These are phyloP conservation scores for Annulohypoxylon bovei DNA, from an alignment of 495 filamentous ascomycete genomes.

Conservation along the genomic window DNA sequence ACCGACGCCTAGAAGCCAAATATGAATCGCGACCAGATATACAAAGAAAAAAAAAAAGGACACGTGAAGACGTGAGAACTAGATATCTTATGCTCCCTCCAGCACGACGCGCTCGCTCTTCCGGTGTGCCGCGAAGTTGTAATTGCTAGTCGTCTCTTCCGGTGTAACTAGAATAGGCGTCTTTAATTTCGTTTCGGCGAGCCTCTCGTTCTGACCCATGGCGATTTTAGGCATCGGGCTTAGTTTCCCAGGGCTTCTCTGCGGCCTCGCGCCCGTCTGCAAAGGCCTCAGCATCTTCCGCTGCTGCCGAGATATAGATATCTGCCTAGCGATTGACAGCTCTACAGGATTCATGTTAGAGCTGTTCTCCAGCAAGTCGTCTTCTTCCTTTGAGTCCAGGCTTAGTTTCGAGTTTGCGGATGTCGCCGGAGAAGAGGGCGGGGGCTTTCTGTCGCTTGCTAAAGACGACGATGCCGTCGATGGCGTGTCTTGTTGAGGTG, in stretches of 20 bases:
- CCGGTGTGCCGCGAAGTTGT: constrained; percentile 44
- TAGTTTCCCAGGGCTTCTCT: constrained; percentile 3
- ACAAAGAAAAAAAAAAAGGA: constrained; percentile 8
- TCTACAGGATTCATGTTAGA: constrained; percentile 57
- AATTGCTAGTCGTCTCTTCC: constrained; percentile 17
- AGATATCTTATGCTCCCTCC: constrained; percentile 43
- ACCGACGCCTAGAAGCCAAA: constrained; percentile 18
- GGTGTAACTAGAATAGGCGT: constrained; percentile 51
- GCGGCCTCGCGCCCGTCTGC: constrained; percentile 33
- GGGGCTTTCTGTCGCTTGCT: constrained; percentile 45
- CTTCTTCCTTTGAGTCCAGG: constrained; percentile 46
- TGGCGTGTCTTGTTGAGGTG: constrained; percentile 47
- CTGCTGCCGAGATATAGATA: constrained; percentile 67
- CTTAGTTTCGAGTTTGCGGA: constrained; percentile 46
- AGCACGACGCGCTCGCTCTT: constrained; percentile 62
- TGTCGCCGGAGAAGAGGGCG: constrained; percentile 44
- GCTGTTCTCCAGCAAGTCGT: constrained; percentile 48
- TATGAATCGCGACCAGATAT: constrained; percentile 10
- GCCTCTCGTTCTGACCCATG: constrained; percentile 42
- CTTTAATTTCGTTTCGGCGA: constrained; percentile 51
- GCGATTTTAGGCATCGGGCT: constrained; percentile 37
- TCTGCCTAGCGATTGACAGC: constrained; percentile 67
- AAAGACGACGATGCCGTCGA: constrained; percentile 41
- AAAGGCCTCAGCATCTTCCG: constrained; percentile 56
- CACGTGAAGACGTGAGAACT: neutral